phyloP scores from a whole-genome alignment of 179 eudicot species.

The Silene noctiflora region DNA sequence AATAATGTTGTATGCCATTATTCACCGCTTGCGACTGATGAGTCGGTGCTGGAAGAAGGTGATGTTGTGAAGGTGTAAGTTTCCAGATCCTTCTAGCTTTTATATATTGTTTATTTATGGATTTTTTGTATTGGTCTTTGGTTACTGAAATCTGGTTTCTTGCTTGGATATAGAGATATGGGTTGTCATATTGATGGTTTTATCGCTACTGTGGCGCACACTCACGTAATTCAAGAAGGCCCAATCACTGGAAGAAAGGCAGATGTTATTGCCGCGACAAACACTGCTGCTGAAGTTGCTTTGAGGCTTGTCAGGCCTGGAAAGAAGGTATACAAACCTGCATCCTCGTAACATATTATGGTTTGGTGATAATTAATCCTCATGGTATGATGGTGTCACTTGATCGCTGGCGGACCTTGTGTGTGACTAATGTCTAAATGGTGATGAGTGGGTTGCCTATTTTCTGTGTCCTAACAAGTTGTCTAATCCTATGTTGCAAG shows the following conservation, averaged over 20 bases:
- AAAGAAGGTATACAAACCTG: constrained; percentile 51
- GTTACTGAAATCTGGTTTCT: constrained; percentile 9
- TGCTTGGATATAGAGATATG: constrained; percentile 65
- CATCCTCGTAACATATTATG: not conserved
- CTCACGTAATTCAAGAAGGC: constrained; percentile 80
- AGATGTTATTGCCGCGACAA: constrained; percentile 92
- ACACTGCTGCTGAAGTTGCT: constrained; percentile 98
- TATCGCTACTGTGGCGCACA: constrained; percentile 89
- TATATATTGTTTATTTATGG: not conserved
- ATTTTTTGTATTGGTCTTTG: not conserved
- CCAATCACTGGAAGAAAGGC: constrained; percentile 83
- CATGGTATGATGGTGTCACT: not conserved
- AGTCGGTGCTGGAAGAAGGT: constrained; percentile 70
- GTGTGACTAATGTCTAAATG: no score
- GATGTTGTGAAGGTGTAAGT: constrained; percentile 83
- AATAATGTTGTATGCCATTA: constrained; percentile 83
- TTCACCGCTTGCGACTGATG: constrained; percentile 89
- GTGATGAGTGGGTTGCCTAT: no score
- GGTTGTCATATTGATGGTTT: constrained; percentile 98
- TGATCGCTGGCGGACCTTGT: not conserved
- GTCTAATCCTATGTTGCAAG: not conserved
- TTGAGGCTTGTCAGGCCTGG: constrained; percentile 96
- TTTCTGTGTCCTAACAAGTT: not conserved
- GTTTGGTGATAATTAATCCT: not conserved
- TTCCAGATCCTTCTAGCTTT: not conserved